A percentile compares a stretch with the other conserved stretches of the same genome.
These are phyloP conservation scores for Metarhizium rileyi DNA, from an alignment of 2,329 filamentous ascomycete genomes.

Conservation along the genomic window DNA sequence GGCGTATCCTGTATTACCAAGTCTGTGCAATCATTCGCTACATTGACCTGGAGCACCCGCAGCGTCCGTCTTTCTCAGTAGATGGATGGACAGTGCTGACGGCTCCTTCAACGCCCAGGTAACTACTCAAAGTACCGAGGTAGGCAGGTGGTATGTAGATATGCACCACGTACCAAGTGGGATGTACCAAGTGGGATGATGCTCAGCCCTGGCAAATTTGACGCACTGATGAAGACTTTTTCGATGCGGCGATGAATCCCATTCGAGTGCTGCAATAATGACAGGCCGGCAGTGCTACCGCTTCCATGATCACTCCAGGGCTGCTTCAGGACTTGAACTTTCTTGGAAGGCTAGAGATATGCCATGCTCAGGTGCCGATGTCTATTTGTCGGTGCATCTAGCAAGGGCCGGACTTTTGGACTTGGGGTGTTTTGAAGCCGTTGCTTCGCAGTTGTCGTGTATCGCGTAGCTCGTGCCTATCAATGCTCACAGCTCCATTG, in stretches of 20 bases:
- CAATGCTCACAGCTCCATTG: slow-evolving; percentile 39
- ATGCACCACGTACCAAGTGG: neutral
- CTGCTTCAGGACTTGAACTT: neutral
- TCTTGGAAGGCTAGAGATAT: neutral
- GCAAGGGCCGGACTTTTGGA: neutral
- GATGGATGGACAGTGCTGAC: neutral
- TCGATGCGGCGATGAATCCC: neutral
- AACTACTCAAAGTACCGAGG: neutral
- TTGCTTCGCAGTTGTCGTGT: neutral
- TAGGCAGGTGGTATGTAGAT: neutral
- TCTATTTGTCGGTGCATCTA: neutral
- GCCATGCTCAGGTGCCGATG: neutral
- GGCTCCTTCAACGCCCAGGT: neutral
- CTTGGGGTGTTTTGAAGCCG: neutral
- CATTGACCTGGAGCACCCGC: neutral
- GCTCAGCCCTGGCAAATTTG: neutral
- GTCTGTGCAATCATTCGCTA: neutral
- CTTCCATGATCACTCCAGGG: neutral
- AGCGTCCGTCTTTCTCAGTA: neutral
- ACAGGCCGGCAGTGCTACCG: neutral
- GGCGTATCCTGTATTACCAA: neutral
- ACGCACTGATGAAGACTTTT: neutral
- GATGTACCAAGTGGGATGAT: neutral
- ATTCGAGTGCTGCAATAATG: neutral
- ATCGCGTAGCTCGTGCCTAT: neutral